Percentiles rank a stretch among this genome's conserved stretches.
phyloP scores from a whole-genome alignment of 768 basidiomycete genomes.

The Pulveroboletus sp. region DNA sequence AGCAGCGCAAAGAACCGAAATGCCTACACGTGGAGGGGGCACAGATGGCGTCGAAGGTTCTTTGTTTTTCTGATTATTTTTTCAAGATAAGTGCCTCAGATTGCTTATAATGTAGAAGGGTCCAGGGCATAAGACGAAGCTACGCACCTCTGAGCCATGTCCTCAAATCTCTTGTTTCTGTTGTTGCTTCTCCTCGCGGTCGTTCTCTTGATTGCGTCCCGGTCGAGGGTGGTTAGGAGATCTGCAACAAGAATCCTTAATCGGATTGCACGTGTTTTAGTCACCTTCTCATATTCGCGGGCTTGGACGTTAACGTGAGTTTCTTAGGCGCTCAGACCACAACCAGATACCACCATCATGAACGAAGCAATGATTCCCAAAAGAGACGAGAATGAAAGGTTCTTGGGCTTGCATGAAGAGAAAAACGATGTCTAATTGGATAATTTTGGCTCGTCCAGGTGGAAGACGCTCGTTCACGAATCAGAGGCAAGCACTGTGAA shows the following conservation, averaged over 20 bases:
- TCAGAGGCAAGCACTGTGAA: constrained; percentile 7
- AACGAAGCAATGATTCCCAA: too few relatives aligned
- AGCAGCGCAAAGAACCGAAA: not conserved
- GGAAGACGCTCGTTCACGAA: constrained; percentile 10
- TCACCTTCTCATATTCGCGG: not conserved
- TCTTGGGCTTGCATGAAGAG: not conserved
- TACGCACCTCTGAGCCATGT: constrained; percentile 9
- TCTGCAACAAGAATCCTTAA: not conserved
- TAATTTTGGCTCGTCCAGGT: constrained; percentile 5
- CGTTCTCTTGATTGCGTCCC: not conserved
- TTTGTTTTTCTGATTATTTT: not conserved
- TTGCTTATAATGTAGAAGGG: constrained; percentile 11
- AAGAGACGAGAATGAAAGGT: constrained; percentile 13
- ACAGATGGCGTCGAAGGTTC: constrained; percentile 1
- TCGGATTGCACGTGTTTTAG: constrained; percentile 15
- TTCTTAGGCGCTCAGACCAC: constrained; percentile 4
- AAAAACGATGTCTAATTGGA: constrained; percentile 2
- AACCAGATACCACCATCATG: constrained; percentile 9
- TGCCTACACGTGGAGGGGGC: not conserved
- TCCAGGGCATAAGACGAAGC: not conserved
- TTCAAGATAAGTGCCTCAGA: not conserved
- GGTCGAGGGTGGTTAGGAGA: not conserved
- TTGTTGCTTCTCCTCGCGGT: constrained; percentile 12
- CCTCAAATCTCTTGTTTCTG: constrained; percentile 12
- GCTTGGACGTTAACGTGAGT: constrained; percentile 6